Conservation (phyloP, 768 basidiomycete genomes). For the Podaxis carcinomalis region DNA sequence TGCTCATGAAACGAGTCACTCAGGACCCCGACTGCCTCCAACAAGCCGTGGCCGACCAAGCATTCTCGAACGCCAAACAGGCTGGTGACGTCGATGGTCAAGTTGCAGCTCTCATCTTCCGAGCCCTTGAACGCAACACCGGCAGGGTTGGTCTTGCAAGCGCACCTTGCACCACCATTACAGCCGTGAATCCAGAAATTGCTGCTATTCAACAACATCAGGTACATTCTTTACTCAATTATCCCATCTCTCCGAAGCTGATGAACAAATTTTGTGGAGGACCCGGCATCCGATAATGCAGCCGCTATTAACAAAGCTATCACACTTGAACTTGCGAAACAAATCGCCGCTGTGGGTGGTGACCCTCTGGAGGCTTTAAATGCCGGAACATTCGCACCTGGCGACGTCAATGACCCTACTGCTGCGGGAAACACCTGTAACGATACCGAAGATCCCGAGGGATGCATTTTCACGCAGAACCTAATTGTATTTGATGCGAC, state of each 20-base stretch:
- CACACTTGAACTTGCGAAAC: conserved; percentile 55
- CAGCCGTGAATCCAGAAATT: conserved; percentile 60
- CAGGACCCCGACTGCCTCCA: conserved; percentile 60
- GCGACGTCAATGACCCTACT: conserved; percentile 45
- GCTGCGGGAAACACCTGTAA: conserved; percentile 55
- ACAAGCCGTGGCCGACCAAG: conserved; percentile 62
- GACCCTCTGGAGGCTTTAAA: conserved; percentile 54
- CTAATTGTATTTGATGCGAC: conserved; percentile 54
- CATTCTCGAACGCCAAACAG: conserved; percentile 71
- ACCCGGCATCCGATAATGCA: conserved; percentile 57
- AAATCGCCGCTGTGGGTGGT: conserved; percentile 62
- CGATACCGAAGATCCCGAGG: conserved; percentile 43
- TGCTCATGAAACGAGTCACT: neutral
- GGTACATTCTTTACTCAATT: conserved; percentile 18
- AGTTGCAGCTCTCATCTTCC: conserved; percentile 56
- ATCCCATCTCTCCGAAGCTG: neutral
- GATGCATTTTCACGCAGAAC: conserved; percentile 65
- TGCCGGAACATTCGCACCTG: conserved; percentile 61
- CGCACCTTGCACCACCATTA: conserved; percentile 47
- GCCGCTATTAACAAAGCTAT: conserved; percentile 62
- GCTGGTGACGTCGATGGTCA: conserved; percentile 50
- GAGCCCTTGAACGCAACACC: conserved; percentile 66
- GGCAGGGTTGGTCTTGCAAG: conserved; percentile 44
- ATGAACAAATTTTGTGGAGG: conserved; percentile 26
- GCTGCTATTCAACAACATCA: conserved; percentile 62